Evolutionary conservation across 2,329 filamentous ascomycete genomes (phyloP).

Genomic region (Aspergillus felis): DNA sequence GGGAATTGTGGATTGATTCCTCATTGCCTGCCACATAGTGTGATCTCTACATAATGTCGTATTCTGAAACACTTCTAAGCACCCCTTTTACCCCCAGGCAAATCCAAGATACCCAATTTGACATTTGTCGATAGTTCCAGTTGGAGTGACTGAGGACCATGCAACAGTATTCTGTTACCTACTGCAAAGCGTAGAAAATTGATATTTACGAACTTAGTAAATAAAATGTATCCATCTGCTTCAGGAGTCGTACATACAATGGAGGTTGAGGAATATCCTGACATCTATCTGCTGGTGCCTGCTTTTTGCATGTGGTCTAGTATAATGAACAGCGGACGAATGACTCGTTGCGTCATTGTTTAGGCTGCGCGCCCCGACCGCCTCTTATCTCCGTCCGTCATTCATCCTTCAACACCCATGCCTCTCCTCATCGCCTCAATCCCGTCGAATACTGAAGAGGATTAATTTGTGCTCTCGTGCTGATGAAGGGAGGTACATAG

Average conservation of each 20-base stretch:
- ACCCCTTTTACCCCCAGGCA: background rate
- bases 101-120: background rate
- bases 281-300: background rate
- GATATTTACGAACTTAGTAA: too few relatives aligned
- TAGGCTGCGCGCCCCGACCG: background rate
- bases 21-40: background rate
- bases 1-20: constrained; percentile 50
- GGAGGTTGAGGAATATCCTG: background rate
- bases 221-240: background rate
- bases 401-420: background rate
- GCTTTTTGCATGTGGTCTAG: background rate
- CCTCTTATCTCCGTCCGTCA: background rate
- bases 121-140: background rate
- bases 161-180: background rate
- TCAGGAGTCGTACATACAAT: background rate
- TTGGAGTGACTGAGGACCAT: background rate
- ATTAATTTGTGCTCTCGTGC: background rate
- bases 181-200: background rate
- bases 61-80: background rate
- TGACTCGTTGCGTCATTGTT: constrained; percentile 2
- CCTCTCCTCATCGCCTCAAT: background rate
- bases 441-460: background rate
- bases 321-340: background rate
- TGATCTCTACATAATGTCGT: background rate
- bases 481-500: background rate